phyloP scores from a whole-genome alignment of 495 filamentous ascomycete species.

The Podospora conica region DNA sequence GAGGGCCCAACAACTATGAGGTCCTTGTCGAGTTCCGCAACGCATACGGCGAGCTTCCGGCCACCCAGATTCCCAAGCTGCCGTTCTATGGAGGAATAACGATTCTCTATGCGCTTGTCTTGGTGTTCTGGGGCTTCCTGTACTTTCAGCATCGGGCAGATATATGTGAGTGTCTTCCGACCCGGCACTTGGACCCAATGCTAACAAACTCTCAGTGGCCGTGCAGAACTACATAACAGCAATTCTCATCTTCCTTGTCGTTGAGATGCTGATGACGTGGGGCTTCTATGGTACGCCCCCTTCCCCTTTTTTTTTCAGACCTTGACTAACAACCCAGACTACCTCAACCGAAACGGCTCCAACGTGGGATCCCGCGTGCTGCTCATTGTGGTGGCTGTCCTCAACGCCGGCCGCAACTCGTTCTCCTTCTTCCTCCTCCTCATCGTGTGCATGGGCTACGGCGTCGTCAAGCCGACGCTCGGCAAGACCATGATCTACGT shows the following conservation, averaged over 20 bases:
- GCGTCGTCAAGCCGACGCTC: slow-evolving; percentile 91
- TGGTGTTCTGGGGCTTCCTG: slow-evolving; percentile 86
- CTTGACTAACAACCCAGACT: slow-evolving; percentile 52
- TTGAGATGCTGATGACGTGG: slow-evolving; percentile 98
- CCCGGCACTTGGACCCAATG: not conserved
- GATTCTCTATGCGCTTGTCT: slow-evolving; percentile 86
- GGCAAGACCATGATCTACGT: slow-evolving; percentile 93
- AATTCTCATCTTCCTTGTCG: slow-evolving; percentile 85
- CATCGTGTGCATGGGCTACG: slow-evolving; percentile 99
- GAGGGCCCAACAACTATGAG: slow-evolving; percentile 57
- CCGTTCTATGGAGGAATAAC: slow-evolving; percentile 96
- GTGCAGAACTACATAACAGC: slow-evolving; percentile 99
- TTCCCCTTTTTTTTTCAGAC: not conserved
- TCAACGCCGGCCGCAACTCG: slow-evolving; percentile 90
- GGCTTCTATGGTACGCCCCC: slow-evolving; percentile 67
- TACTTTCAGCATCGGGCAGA: slow-evolving; percentile 92
- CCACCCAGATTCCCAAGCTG: slow-evolving; percentile 90
- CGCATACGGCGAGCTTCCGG: slow-evolving; percentile 92
- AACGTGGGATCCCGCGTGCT: slow-evolving; percentile 78
- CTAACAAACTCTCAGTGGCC: slow-evolving; percentile 56
- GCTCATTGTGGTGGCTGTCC: slow-evolving; percentile 80
- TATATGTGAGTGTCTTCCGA: slow-evolving; percentile 55
- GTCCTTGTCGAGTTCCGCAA: slow-evolving; percentile 89
- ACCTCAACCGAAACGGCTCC: slow-evolving; percentile 79
- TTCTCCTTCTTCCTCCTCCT: slow-evolving; percentile 98